phyloP scores from a whole-genome alignment of 2,329 filamentous ascomycete genomes.

The Fusarium kyushuense region DNA sequence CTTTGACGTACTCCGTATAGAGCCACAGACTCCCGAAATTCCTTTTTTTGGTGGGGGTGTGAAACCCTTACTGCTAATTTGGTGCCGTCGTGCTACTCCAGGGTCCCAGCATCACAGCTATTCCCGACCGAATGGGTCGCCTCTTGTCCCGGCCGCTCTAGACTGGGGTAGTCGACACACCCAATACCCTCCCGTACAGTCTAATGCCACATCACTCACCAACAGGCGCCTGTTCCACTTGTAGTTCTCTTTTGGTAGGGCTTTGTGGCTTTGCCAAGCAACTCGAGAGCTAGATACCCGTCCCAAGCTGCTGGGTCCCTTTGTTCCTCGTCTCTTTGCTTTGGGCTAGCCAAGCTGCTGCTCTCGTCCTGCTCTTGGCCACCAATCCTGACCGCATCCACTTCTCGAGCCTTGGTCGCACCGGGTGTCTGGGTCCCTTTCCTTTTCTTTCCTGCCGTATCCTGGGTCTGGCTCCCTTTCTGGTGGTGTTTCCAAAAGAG shows the following conservation, averaged over 20 bases:
- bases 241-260: constrained; percentile 34
- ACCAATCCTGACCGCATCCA: constrained; percentile 32
- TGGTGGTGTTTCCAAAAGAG: constrained; percentile 35
- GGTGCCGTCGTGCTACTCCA: constrained; percentile 1
- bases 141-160: constrained; percentile 32
- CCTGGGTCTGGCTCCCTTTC: constrained; percentile 22
- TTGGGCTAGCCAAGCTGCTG: constrained; percentile 6
- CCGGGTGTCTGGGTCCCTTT: constrained; percentile 35
- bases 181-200: constrained; percentile 26
- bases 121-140: constrained; percentile 40
- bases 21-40: constrained; percentile 2
- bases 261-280: constrained; percentile 40
- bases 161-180: constrained; percentile 29
- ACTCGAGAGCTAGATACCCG: constrained; percentile 49
- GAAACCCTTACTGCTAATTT: constrained; percentile 10
- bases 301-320: constrained; percentile 49
- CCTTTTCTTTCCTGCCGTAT: constrained; percentile 14
- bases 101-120: constrained; percentile 24
- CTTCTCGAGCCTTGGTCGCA: constrained; percentile 36
- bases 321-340: constrained; percentile 16
- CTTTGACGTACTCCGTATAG: too few relatives aligned
- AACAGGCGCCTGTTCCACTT: constrained; percentile 33
- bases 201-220: constrained; percentile 24
- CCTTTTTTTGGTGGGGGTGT: constrained; percentile 10
- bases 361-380: constrained; percentile 20